Evolutionary conservation across 257 asterid genomes (phyloP).

Genomic region (Ophiorrhiza pumila): DNA sequence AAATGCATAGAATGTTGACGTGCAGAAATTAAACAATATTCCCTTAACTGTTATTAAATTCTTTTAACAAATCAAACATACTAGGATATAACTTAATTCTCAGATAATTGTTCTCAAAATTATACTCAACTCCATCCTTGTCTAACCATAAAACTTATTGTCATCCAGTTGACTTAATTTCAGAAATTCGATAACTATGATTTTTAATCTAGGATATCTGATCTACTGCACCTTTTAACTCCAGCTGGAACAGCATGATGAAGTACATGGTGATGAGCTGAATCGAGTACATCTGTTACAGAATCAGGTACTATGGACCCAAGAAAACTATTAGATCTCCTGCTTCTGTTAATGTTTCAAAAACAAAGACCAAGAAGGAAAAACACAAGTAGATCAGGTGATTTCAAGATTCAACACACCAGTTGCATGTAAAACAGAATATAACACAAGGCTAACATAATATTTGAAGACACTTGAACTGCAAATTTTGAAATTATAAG

Average conservation of each 20-base stretch:
- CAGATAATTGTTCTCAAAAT: background rate
- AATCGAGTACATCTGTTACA: slow-evolving; percentile 67
- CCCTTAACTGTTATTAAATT: background rate
- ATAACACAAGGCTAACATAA: background rate
- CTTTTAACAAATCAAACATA: background rate
- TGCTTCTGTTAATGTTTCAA: slow-evolving; percentile 38
- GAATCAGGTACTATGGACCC: slow-evolving; percentile 81
- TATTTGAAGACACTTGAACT: background rate
- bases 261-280: slow-evolving; percentile 75
- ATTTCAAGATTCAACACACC: background rate
- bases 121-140: background rate
- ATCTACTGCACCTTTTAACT: slow-evolving; percentile 54
- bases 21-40: background rate
- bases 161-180: background rate
- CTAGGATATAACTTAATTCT: background rate
- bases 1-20: background rate
- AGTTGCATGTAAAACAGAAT: background rate
- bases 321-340: slow-evolving; percentile 60
- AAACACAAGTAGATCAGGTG: background rate
- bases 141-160: background rate
- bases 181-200: background rate
- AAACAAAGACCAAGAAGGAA: background rate
- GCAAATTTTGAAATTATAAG: background rate
- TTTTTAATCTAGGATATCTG: slow-evolving; percentile 1
- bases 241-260: slow-evolving; percentile 83